Evolutionary conservation across 805 yeast genomes (phyloP).

Genomic region (Wickerhamiella domercqiae): DNA sequence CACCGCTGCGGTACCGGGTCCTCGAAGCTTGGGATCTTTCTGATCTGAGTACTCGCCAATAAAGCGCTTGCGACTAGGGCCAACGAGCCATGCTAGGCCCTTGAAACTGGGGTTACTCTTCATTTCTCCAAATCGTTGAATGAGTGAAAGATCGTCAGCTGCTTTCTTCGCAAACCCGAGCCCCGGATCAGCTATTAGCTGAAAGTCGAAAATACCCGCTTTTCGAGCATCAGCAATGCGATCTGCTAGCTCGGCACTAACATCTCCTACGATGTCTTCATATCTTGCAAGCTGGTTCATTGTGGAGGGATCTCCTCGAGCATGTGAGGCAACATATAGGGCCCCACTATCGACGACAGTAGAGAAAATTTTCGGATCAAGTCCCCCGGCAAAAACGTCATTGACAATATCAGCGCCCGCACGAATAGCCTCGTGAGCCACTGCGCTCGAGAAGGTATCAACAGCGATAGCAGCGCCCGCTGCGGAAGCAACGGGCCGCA

Average conservation of each 20-base stretch:
- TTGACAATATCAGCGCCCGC: conserved; percentile 87
- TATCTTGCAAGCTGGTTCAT: conserved; percentile 53
- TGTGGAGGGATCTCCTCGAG: conserved; percentile 64
- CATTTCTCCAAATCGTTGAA: conserved; percentile 27
- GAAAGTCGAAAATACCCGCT: conserved; percentile 73
- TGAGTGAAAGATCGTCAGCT: conserved; percentile 51
- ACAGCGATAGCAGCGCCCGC: conserved; percentile 52
- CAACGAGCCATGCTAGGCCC: conserved; percentile 56
- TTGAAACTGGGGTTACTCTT: conserved; percentile 6
- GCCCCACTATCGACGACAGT: conserved; percentile 52
- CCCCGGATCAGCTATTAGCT: conserved; percentile 85
- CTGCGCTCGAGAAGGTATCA: conserved; percentile 72
- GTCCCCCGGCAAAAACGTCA: conserved; percentile 71
- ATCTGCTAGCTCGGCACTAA: conserved; percentile 48
- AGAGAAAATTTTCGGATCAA: conserved; percentile 49
- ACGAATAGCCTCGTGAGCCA: conserved; percentile 51
- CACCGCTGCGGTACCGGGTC: conserved; percentile 61
- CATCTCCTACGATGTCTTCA: conserved; percentile 31
- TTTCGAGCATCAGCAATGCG: conserved; percentile 41
- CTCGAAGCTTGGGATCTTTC: conserved; percentile 42
- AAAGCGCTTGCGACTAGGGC: conserved; percentile 80
- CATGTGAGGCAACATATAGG: conserved; percentile 71
- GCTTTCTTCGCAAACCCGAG: conserved; percentile 83
- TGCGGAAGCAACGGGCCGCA: conserved; percentile 35
- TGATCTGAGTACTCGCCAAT: conserved; percentile 60